Percentiles rank a stretch among this genome's conserved stretches.
Evolutionary conservation across 768 basidiomycete genomes (phyloP).

Genomic region (Dioszegia crocea): DNA sequence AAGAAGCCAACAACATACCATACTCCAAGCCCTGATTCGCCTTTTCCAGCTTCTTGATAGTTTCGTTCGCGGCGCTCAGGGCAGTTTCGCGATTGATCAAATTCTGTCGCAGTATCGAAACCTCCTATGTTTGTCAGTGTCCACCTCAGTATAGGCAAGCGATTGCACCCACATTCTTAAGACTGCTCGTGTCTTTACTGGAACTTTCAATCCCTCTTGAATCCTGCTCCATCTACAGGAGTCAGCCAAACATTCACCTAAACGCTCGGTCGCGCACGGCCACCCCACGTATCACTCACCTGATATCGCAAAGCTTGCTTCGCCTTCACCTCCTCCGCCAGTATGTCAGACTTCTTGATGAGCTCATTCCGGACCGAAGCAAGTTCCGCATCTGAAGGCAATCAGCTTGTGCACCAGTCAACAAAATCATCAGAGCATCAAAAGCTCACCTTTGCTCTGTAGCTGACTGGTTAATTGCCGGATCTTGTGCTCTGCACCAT

Average conservation of each 20-base stretch:
- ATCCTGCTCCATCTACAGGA: conserved; percentile 5
- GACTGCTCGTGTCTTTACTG: conserved; percentile 2
- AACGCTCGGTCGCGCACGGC: too few relatives aligned
- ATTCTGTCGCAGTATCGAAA: conserved; percentile 30
- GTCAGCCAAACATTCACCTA: neutral
- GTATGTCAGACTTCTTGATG: conserved; percentile 25
- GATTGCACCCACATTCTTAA: conserved; percentile 12
- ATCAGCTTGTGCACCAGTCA: neutral
- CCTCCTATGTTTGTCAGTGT: conserved; percentile 28
- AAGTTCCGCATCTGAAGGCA: conserved; percentile 35
- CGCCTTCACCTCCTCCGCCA: conserved; percentile 24
- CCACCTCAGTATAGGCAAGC: conserved; percentile 3
- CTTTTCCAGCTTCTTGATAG: conserved; percentile 37
- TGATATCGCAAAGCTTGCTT: conserved; percentile 11
- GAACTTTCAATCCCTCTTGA: conserved; percentile 2
- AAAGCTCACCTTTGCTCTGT: conserved; percentile 36
- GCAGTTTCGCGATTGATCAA: conserved; percentile 44
- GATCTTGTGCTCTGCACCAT: conserved; percentile 40
- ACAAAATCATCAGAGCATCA: neutral
- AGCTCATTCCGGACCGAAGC: conserved; percentile 44
- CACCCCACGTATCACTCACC: conserved; percentile 1
- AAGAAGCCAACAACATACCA: conserved; percentile 17
- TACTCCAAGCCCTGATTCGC: conserved; percentile 39
- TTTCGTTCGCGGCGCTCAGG: conserved; percentile 25
- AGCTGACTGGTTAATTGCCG: conserved; percentile 41